phyloP scores from a whole-genome alignment of 345 rosid species.

The Boechera retrofracta region DNA sequence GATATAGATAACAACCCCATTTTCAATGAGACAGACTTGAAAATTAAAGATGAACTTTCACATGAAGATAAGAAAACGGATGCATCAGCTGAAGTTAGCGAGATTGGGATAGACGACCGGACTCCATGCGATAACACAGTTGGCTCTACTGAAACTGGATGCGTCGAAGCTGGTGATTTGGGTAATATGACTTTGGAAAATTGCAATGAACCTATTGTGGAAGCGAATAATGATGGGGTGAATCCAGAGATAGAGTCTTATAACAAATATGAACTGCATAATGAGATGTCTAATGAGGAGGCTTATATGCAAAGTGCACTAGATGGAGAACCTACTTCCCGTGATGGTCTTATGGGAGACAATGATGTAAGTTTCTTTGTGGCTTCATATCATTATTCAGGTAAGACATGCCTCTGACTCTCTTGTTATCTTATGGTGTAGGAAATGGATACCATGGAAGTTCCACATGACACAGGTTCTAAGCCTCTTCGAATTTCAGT shows the following conservation, averaged over 20 bases:
- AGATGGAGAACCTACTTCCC: conserved; percentile 45
- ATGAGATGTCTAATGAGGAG: conserved; percentile 48
- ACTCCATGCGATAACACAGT: conserved; percentile 39
- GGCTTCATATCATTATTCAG: conserved; percentile 20
- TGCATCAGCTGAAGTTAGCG: conserved; percentile 44
- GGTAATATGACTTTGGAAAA: conserved; percentile 43
- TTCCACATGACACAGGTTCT: conserved; percentile 88
- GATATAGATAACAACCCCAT: conserved; percentile 35
- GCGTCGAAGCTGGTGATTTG: conserved; percentile 44
- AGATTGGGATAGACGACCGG: conserved; percentile 39
- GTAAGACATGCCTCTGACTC: conserved; percentile 30
- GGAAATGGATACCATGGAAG: conserved; percentile 61
- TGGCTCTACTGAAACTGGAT: conserved; percentile 38
- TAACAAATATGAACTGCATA: conserved; percentile 44
- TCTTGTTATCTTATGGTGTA: conserved; percentile 49
- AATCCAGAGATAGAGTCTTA: conserved; percentile 46
- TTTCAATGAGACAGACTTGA: conserved; percentile 47
- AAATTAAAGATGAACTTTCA: conserved; percentile 44
- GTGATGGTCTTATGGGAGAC: conserved; percentile 45
- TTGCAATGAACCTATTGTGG: conserved; percentile 51
- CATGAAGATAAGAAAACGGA: conserved; percentile 52
- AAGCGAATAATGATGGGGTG: conserved; percentile 45
- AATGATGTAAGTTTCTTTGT: conserved; percentile 54
- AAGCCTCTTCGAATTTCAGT: conserved; percentile 26
- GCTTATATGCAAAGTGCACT: conserved; percentile 47